These are phyloP conservation scores for Evansstolkia leycettana DNA, from an alignment of 495 filamentous ascomycete species.

Conservation along the genomic window DNA sequence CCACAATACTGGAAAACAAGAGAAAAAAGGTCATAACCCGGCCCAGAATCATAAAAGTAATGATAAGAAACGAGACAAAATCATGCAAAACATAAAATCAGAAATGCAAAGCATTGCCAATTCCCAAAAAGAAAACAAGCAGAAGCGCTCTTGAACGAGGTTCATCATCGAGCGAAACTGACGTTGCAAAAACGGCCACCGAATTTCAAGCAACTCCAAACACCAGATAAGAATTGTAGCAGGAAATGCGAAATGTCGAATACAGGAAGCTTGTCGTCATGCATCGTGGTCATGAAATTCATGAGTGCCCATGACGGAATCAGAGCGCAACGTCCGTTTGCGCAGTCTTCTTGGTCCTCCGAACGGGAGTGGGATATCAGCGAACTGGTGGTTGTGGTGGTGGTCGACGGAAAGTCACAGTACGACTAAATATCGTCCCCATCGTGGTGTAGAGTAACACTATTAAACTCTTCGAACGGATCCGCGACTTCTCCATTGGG, in stretches of 20 bases:
- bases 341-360: too few relatives aligned
- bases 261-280: neutral
- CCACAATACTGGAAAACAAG: slow-evolving; percentile 7
- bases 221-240: neutral
- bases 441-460: slow-evolving; percentile 94
- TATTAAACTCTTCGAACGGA: slow-evolving; percentile 98
- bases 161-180: too few relatives aligned
- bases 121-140: too few relatives aligned
- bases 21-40: slow-evolving; percentile 7
- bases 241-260: neutral
- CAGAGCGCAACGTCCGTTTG: too few relatives aligned
- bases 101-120: too few relatives aligned
- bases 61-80: slow-evolving; percentile 7
- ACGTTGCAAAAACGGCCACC: too few relatives aligned
- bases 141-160: too few relatives aligned
- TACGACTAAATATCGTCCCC: slow-evolving; percentile 34
- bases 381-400: too few relatives aligned
- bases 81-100: slow-evolving; percentile 2
- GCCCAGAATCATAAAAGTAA: slow-evolving; percentile 1
- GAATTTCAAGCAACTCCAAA: neutral
- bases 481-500: slow-evolving; percentile 77
- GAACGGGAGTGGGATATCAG: too few relatives aligned
- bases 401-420: too few relatives aligned
- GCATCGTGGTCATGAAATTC: neutral
- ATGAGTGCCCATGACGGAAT: too few relatives aligned